These are phyloP conservation scores for Tagetes patula DNA, from an alignment of 129 eudicot genomes.

Conservation along the genomic window DNA sequence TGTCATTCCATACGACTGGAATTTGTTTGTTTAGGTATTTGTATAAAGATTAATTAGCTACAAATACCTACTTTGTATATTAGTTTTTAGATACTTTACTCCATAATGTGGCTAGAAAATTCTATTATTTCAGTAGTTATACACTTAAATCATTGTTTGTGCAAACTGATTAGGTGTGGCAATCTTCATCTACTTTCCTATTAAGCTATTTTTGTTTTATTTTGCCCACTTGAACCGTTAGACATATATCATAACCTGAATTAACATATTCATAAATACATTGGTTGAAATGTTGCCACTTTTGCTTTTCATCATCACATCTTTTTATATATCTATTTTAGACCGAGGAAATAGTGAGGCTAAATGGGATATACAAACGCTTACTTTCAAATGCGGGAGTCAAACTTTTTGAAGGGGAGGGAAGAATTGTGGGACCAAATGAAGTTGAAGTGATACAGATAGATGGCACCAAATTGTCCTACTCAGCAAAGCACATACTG, in stretches of 20 bases:
- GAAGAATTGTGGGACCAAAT: slow-evolving; percentile 77
- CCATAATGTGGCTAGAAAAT: too few species aligned
- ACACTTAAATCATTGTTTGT: too few species aligned
- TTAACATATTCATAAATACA: slow-evolving; percentile 4
- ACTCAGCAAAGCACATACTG: slow-evolving; percentile 79
- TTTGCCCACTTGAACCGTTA: neutral
- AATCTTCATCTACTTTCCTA: neutral
- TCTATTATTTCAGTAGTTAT: too few species aligned
- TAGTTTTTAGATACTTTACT: too few species aligned
- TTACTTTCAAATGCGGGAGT: slow-evolving; percentile 83
- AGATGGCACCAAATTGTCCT: slow-evolving; percentile 75
- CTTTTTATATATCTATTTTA: slow-evolving; percentile 36
- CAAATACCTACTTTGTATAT: too few species aligned
- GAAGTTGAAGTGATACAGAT: slow-evolving; percentile 78
- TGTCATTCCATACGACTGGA: too few species aligned
- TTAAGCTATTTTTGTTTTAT: neutral
- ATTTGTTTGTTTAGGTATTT: too few species aligned
- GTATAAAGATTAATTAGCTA: too few species aligned
- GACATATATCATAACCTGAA: neutral
- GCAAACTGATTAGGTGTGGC: too few species aligned
- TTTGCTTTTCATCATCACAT: slow-evolving; percentile 11
- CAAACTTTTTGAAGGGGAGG: slow-evolving; percentile 88
- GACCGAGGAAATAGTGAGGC: slow-evolving; percentile 82
- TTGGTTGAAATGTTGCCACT: neutral
- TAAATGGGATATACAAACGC: slow-evolving; percentile 77